Conservation (phyloP, 208 protist species). For the Giardia muris region DNA sequence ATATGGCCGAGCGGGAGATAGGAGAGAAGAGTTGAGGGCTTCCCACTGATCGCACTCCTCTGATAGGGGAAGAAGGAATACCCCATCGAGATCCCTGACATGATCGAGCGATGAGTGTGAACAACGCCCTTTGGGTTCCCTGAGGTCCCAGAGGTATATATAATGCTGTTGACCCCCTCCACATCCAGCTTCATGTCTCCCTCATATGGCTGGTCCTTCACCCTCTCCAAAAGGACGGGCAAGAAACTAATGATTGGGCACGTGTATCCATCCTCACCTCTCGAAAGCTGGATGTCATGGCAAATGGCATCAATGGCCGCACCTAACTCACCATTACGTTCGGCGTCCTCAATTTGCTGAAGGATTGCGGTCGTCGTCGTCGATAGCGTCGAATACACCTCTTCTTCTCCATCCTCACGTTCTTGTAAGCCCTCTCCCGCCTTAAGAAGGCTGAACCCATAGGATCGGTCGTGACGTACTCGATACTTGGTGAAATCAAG, state of each 20-base stretch:
- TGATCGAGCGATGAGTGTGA: background rate
- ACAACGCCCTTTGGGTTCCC: slow-evolving; percentile 20
- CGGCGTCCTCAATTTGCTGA: background rate
- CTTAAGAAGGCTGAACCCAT: background rate
- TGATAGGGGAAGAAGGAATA: background rate
- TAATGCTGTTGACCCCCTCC: background rate
- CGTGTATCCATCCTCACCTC: background rate
- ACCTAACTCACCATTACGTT: background rate
- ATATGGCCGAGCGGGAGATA: slow-evolving; percentile 25
- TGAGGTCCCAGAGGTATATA: slow-evolving; percentile 22
- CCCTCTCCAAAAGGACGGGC: background rate
- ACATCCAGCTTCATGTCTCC: background rate
- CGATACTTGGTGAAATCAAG: background rate
- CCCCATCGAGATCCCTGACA: background rate
- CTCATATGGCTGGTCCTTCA: background rate
- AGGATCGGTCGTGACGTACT: no score
- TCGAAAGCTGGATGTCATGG: background rate
- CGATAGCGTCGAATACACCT: background rate
- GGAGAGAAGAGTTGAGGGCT: background rate
- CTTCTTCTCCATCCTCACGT: background rate
- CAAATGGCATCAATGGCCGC: background rate
- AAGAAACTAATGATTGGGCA: background rate
- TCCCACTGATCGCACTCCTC: background rate
- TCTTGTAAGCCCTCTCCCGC: background rate
- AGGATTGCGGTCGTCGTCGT: background rate